Percentiles rank a stretch among this genome's conserved stretches.
Evolutionary conservation across 345 rosid species (phyloP).

Genomic region (Salix exigua): DNA sequence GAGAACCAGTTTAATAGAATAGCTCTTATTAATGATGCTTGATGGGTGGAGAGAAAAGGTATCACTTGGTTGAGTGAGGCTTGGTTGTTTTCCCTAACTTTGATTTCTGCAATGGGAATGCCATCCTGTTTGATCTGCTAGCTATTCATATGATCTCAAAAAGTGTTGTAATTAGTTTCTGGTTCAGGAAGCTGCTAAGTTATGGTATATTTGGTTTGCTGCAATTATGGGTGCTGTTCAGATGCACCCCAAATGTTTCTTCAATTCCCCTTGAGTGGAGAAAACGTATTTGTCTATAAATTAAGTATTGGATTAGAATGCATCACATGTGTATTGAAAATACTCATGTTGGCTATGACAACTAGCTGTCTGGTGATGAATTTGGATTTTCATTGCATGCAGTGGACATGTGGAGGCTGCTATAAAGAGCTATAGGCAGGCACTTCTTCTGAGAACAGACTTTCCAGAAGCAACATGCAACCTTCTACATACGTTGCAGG

Average conservation of each 20-base stretch:
- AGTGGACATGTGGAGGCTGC: slow-evolving; percentile 96
- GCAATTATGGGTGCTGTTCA: not conserved
- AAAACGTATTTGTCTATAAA: not conserved
- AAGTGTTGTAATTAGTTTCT: not conserved
- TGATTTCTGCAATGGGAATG: not conserved
- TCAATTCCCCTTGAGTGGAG: not conserved
- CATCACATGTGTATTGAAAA: not conserved
- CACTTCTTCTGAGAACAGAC: slow-evolving; percentile 73
- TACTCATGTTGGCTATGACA: not conserved
- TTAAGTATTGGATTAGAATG: not conserved
- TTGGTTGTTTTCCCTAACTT: not conserved
- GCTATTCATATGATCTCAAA: not conserved
- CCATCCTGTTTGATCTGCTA: not conserved
- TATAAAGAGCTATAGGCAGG: slow-evolving; percentile 85
- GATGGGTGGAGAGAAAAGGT: not conserved
- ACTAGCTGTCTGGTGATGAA: not conserved
- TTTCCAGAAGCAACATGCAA: slow-evolving; percentile 99
- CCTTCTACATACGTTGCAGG: slow-evolving; percentile 93
- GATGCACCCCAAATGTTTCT: not conserved
- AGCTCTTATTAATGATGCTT: not conserved
- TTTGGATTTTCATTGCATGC: slow-evolving; percentile 18
- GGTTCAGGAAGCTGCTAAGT: not conserved
- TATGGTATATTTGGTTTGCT: not conserved
- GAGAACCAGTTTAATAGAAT: not conserved
- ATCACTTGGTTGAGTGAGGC: not conserved